These are phyloP conservation scores for Solanum aculeatissimum DNA, from an alignment of 305 asterid species.

Conservation along the genomic window DNA sequence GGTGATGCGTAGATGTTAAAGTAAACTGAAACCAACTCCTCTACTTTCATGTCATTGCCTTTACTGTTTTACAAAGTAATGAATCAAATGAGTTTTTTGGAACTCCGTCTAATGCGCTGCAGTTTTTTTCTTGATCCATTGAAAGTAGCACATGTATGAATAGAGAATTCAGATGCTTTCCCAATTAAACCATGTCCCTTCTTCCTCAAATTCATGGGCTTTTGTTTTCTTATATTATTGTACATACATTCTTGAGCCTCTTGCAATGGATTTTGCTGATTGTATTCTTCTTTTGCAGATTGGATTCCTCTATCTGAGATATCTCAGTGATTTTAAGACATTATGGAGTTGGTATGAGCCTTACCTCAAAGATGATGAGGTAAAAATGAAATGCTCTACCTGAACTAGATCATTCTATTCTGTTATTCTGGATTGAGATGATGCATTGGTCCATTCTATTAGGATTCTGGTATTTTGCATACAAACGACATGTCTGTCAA, in stretches of 20 bases:
- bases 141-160: neutral
- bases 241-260: neutral
- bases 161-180: neutral
- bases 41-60: neutral
- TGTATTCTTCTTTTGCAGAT: conserved; percentile 32
- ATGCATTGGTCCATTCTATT: neutral
- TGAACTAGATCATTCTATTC: neutral
- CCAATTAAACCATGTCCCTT: neutral
- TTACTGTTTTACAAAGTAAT: neutral
- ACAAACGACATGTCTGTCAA: neutral
- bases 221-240: neutral
- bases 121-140: neutral
- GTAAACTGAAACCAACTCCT: neutral
- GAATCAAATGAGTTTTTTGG: neutral
- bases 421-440: neutral
- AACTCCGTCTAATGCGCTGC: neutral
- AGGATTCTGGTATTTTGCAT: neutral
- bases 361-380: conserved; percentile 94
- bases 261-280: neutral
- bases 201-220: neutral
- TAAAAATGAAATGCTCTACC: conserved; percentile 29
- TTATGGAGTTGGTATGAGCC: conserved; percentile 95
- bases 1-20: neutral
- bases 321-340: conserved; percentile 87
- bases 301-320: conserved; percentile 88